Base-by-base conservation (phyloP, 2,329 filamentous ascomycete species). In the Pyricularia pennisetigena region DNA sequence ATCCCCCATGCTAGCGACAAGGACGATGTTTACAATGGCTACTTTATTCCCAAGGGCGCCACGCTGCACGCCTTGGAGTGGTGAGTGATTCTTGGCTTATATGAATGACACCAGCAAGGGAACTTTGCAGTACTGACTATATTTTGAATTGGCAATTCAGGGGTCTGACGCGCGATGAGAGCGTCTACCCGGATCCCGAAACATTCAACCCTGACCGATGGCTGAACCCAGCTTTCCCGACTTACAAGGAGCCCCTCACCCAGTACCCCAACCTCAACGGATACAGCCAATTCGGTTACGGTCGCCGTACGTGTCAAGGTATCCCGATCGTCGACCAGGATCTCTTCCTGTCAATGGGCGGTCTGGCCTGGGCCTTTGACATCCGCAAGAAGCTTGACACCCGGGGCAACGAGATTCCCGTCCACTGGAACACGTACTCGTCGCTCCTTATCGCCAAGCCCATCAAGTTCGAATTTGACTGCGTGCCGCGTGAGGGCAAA, bases 61-160 rank as follows among this genome's bases (percentile, higher is more conserved):
- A 82, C 82, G 0, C 80, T 86, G 24, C 80, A 86, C 67, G 81
- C 84, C 1, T 73, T 85, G 24, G 82, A 84, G 75, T 86, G 81
- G 83, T 83, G 73, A 71, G 78, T 75, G 41, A 30, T 14, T 54
- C 35, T 32, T 14, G 24, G 3, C 9, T 32, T 12, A 32, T 32
- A 32, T 59, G 7, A 12, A 14, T n/a, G 59, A 54, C 23, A 1
- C 32, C 7, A 26, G n/a, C 20, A 24, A 9, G 2, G 6, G 32
- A 8, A 8, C 23, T 28, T n/a, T 20, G 30, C 30, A 32, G 30
- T 67, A 61, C 54, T 67, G 29, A 62, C 54, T 4, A 24, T 30
- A 16, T 29, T 12, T 65, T 2, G 12, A 8, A 66, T 8, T 23
- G 28, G 59, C 16, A 10, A 66, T 54, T 23, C 41, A 81, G 79